These are phyloP conservation scores for Lyophyllum shimeji DNA, from an alignment of 768 basidiomycete species.

Conservation along the genomic window DNA sequence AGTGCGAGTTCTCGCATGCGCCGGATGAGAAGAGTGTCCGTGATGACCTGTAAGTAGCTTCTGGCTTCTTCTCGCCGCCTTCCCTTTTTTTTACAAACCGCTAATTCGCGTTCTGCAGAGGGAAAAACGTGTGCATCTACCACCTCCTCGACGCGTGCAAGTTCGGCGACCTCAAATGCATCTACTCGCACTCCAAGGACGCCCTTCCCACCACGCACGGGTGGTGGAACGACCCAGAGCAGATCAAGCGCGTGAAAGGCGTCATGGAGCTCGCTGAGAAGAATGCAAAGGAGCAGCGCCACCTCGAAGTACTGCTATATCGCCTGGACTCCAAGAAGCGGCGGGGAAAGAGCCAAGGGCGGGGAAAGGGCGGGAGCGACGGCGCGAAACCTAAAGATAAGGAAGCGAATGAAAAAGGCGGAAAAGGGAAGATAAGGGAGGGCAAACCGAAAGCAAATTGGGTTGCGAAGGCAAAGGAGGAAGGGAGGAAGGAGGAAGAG, in stretches of 20 bases:
- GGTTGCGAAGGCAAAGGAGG: background rate
- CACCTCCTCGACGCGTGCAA: constrained; percentile 39
- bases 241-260: constrained; percentile 17
- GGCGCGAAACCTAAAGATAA: constrained; percentile 1
- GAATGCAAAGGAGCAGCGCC: constrained; percentile 18
- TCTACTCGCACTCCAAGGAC: constrained; percentile 38
- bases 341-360: constrained; percentile 13
- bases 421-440: background rate
- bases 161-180: constrained; percentile 35
- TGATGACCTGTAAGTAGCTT: constrained; percentile 46
- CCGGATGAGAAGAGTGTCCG: constrained; percentile 55
- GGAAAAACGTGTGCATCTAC: constrained; percentile 50
- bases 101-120: constrained; percentile 30
- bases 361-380: constrained; percentile 8
- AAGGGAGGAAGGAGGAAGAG: background rate
- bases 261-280: constrained; percentile 21
- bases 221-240: constrained; percentile 34
- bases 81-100: background rate
- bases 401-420: no score
- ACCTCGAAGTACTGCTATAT: constrained; percentile 5
- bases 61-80: background rate
- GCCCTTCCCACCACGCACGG: constrained; percentile 30
- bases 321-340: constrained; percentile 10
- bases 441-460: background rate
- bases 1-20: constrained; percentile 51